These are phyloP conservation scores for Casaregolazyma suthepensis DNA, from an alignment of 1,139 yeast species.

Conservation along the genomic window DNA sequence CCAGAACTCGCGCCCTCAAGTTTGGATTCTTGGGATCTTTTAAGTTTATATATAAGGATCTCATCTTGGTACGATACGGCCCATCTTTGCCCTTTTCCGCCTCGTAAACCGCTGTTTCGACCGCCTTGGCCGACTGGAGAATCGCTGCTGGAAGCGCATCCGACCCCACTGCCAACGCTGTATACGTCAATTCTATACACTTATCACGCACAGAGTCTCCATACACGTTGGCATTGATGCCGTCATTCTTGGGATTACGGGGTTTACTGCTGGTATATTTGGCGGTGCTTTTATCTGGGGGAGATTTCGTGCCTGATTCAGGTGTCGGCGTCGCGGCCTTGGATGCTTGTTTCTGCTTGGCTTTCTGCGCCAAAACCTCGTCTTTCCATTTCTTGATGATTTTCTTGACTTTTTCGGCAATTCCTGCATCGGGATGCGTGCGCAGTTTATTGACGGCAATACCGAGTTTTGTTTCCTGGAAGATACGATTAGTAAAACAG, in stretches of 20 bases:
- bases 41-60: conserved; percentile 77
- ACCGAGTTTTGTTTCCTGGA: conserved; percentile 90
- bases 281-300: conserved; percentile 13
- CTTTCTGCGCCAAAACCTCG: conserved; percentile 71
- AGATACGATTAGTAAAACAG: not conserved
- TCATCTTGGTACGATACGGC: conserved; percentile 69
- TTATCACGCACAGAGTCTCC: conserved; percentile 78
- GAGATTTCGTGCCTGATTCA: conserved; percentile 22
- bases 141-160: conserved; percentile 53
- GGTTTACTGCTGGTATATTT: conserved; percentile 32
- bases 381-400: conserved; percentile 90
- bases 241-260: conserved; percentile 76
- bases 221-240: conserved; percentile 62
- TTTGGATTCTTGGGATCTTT: conserved; percentile 88
- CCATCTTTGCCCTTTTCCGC: conserved; percentile 49
- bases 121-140: conserved; percentile 57
- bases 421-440: conserved; percentile 58
- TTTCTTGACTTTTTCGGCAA: conserved; percentile 65
- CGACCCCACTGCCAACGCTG: conserved; percentile 82
- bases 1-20: conserved; percentile 60
- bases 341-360: conserved; percentile 12
- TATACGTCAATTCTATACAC: conserved; percentile 75
- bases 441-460: conserved; percentile 90
- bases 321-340: conserved; percentile 9
- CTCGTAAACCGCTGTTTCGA: conserved; percentile 65